Evolutionary conservation across 2,329 filamentous ascomycete genomes (phyloP).

Genomic region (Gyromitra esculenta): DNA sequence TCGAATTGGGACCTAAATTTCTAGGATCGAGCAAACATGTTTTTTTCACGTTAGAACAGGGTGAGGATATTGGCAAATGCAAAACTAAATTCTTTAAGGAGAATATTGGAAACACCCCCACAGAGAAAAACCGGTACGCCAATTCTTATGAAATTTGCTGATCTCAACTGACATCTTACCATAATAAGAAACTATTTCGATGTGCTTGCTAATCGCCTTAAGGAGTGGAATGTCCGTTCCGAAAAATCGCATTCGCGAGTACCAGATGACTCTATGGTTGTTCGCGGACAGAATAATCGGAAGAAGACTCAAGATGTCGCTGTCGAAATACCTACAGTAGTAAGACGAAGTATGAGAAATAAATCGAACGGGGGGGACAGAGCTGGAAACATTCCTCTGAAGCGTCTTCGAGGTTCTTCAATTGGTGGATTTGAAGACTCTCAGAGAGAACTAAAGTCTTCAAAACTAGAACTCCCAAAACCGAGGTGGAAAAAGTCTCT

Average conservation of each 20-base stretch:
- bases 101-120: background rate
- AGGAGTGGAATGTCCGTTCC: conserved; percentile 7
- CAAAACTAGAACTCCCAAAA: conserved; percentile 46
- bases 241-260: background rate
- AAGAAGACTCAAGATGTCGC: background rate
- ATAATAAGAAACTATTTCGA: conserved; percentile 32
- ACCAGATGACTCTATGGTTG: background rate
- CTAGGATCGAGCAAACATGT: conserved; percentile 1
- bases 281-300: background rate
- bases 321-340: conserved; percentile 24
- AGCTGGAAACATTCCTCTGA: conserved; percentile 9
- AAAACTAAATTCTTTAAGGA: conserved; percentile 27
- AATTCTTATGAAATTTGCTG: background rate
- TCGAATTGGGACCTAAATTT: conserved; percentile 6
- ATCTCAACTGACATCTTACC: conserved; percentile 8
- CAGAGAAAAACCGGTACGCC: conserved; percentile 30
- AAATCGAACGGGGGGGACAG: background rate
- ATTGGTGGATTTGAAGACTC: conserved; percentile 12
- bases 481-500: conserved; percentile 49
- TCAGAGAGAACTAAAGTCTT: conserved; percentile 26
- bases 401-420: conserved; percentile 13
- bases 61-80: conserved; percentile 33
- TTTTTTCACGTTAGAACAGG: conserved; percentile 19
- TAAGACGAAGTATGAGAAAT: conserved; percentile 33
- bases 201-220: conserved; percentile 27